Conservation (phyloP, 805 yeast genomes). For the Hanseniaspora lindneri region DNA sequence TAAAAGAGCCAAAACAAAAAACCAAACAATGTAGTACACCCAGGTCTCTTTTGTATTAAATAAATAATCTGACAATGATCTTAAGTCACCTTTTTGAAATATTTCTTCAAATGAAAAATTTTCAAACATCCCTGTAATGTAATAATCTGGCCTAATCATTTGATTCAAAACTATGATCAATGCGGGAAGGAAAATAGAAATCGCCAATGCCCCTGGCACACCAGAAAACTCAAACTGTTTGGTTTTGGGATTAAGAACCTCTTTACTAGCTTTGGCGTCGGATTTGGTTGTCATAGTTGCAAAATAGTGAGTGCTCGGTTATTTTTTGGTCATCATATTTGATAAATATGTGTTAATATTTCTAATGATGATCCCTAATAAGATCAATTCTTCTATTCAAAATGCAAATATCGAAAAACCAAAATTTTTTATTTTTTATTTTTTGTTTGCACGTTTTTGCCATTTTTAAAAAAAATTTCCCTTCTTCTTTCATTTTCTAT, state of each 20-base stretch:
- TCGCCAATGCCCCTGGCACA: slow-evolving; percentile 52
- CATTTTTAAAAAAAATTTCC: no score
- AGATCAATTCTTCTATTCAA: no score
- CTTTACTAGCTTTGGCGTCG: no score
- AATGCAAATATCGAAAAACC: no score
- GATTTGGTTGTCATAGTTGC: background rate
- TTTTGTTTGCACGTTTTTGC: no score
- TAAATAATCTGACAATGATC: slow-evolving; percentile 26
- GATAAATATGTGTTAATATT: no score
- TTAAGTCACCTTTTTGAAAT: slow-evolving; percentile 25
- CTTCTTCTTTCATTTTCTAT: no score
- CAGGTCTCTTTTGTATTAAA: slow-evolving; percentile 42
- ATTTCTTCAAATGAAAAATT: slow-evolving; percentile 34
- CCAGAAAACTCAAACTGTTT: slow-evolving; percentile 69
- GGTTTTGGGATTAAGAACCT: slow-evolving; percentile 58
- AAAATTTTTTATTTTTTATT: no score
- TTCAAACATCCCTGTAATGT: slow-evolving; percentile 35
- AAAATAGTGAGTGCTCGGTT: no score
- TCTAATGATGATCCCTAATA: no score
- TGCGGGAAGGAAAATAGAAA: slow-evolving; percentile 56
- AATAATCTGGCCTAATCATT: slow-evolving; percentile 48
- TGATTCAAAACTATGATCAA: slow-evolving; percentile 49
- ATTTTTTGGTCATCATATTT: no score
- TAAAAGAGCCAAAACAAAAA: slow-evolving; percentile 46
- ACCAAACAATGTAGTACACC: slow-evolving; percentile 64